These are phyloP conservation scores for Colletotrichum godetiae DNA, from an alignment of 2,329 filamentous ascomycete genomes.

Conservation along the genomic window DNA sequence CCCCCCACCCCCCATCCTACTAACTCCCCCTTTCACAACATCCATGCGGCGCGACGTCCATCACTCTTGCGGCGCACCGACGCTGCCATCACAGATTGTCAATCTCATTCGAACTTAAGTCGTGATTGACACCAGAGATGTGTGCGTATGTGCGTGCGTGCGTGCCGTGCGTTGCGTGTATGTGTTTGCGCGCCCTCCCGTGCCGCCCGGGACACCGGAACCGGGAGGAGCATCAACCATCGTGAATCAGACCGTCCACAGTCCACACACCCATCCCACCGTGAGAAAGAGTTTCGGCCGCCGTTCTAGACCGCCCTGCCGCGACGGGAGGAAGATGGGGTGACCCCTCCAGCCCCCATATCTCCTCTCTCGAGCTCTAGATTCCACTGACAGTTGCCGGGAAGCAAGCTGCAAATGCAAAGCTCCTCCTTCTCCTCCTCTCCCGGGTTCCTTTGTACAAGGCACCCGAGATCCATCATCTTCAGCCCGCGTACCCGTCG, in stretches of 20 bases:
- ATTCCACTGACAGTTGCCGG: neutral
- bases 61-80: neutral
- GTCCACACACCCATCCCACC: neutral
- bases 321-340: constrained; percentile 6
- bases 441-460: neutral
- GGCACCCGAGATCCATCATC: neutral
- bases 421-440: neutral
- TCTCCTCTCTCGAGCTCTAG: neutral
- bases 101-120: constrained; percentile 8
- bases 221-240: constrained; percentile 3
- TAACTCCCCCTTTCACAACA: neutral
- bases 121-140: neutral
- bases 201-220: constrained; percentile 26
- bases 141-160: neutral
- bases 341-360: neutral
- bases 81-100: neutral
- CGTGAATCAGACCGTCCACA: neutral
- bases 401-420: neutral
- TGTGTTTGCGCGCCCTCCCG: constrained; percentile 5
- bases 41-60: neutral
- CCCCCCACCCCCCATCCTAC: neutral
- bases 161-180: neutral
- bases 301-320: constrained; percentile 13
- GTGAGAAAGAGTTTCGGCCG: neutral
- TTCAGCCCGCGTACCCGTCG: constrained; percentile 14